A percentile compares a stretch with the other conserved stretches of the same genome.
These are phyloP conservation scores for Hyaloscypha hepaticicola DNA, from an alignment of 495 filamentous ascomycete genomes.

Conservation along the genomic window DNA sequence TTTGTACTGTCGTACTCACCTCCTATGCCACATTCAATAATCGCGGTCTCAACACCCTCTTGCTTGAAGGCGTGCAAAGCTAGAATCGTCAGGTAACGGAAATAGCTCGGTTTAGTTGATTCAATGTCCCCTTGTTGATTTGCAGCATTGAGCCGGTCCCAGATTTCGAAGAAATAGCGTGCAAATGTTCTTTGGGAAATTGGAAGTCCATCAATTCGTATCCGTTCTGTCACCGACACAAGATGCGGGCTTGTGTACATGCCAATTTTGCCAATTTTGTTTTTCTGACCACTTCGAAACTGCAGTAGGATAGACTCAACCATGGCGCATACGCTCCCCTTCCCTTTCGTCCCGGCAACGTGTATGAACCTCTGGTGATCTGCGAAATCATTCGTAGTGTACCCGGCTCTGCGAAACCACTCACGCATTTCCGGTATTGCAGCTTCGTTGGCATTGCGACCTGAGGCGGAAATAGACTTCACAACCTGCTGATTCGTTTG, in stretches of 20 bases:
- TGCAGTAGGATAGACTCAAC: slow-evolving; percentile 26
- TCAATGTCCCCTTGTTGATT: slow-evolving; percentile 33
- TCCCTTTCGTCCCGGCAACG: slow-evolving; percentile 63
- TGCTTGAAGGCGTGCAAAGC: slow-evolving; percentile 83
- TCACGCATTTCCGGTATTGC: slow-evolving; percentile 86
- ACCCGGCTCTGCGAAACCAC: slow-evolving; percentile 74
- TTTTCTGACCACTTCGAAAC: neutral
- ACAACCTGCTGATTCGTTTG: slow-evolving; percentile 71
- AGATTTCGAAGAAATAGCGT: slow-evolving; percentile 64
- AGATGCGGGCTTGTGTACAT: slow-evolving; percentile 70
- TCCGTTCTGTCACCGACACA: slow-evolving; percentile 60
- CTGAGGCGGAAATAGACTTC: slow-evolving; percentile 34
- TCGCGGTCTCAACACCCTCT: slow-evolving; percentile 75
- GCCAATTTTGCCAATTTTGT: slow-evolving; percentile 46
- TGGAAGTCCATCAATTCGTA: slow-evolving; percentile 54
- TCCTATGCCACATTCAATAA: slow-evolving; percentile 92
- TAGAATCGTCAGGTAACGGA: slow-evolving; percentile 87
- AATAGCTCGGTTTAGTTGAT: slow-evolving; percentile 64
- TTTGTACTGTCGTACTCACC: slow-evolving; percentile 95
- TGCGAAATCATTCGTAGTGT: slow-evolving; percentile 43
- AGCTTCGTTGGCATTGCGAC: slow-evolving; percentile 59
- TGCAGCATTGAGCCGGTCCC: slow-evolving; percentile 50
- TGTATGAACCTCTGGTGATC: slow-evolving; percentile 42
- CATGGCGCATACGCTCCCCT: slow-evolving; percentile 47
- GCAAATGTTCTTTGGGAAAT: slow-evolving; percentile 54